phyloP scores from a whole-genome alignment of 441 rosid genomes.

The Euphorbia celastroides region DNA sequence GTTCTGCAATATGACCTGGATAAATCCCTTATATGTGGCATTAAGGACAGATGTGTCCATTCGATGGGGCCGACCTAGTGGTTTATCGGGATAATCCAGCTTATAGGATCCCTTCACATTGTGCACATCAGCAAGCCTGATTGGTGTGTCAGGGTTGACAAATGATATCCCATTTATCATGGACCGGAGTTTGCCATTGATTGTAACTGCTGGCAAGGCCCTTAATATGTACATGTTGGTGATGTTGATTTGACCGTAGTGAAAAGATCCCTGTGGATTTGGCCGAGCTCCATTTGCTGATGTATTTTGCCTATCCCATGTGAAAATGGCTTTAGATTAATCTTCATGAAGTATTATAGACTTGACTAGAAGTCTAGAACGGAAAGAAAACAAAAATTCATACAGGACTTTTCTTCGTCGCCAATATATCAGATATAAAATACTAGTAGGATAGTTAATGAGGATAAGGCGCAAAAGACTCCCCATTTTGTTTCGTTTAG shows the following conservation, averaged over 20 bases:
- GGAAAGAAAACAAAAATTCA: no score
- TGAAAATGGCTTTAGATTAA: no score
- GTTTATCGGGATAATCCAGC: conserved; percentile 80
- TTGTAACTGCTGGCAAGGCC: conserved; percentile 56
- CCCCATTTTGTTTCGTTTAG: no score
- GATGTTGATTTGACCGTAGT: conserved; percentile 86
- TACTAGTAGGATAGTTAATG: no score
- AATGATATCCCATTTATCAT: conserved; percentile 81
- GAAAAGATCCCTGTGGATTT: conserved; percentile 91
- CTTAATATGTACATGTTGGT: conserved; percentile 67
- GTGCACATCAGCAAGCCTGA: conserved; percentile 71
- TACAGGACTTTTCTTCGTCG: no score
- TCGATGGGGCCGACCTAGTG: conserved; percentile 61
- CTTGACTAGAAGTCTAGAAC: no score
- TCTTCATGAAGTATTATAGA: no score
- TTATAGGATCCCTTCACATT: conserved; percentile 71
- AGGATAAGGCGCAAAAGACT: no score
- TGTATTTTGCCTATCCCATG: conserved; percentile 55
- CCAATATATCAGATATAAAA: no score
- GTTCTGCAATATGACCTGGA: conserved; percentile 86
- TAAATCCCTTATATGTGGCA: conserved; percentile 86
- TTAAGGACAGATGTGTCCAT: conserved; percentile 68
- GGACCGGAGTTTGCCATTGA: conserved; percentile 55
- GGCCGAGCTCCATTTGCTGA: conserved; percentile 97
- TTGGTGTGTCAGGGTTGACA: conserved; percentile 68